Base-by-base conservation (phyloP, 2,329 filamentous ascomycete genomes). In the Zasmidium angulare region DNA sequence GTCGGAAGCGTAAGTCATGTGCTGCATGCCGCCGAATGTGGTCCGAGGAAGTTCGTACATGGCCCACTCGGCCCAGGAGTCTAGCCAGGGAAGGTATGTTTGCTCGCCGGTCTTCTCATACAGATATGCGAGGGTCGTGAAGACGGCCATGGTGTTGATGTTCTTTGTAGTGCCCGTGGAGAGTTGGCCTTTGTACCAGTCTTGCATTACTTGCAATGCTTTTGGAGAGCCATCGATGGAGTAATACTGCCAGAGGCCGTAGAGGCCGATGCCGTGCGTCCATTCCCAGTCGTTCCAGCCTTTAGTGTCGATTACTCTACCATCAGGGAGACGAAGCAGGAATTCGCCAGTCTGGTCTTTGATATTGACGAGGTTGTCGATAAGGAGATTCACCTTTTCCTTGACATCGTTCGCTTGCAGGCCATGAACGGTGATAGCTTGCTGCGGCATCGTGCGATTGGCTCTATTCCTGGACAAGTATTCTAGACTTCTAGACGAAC, bases 201-300 rank as follows among this genome's bases (percentile, higher is more conserved):
- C 81, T 69, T 89, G 82, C 66, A 93, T 91, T 62, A 89, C 86
- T 61, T 80, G 74, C 20, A 91, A 81, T 56, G 84, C 83, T 26
- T 78, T 74, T 1, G 78, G 73, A 26, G 87, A 84, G 50, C 85
- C 86, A 0, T 88, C 91, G 65, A 92, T 76, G 59, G 86, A 84
- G 75, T 92, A 89, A 79, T 93, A 93, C 71, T 91, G 88, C 86
- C 88, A 93, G 56, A 93, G 84, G 24, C 90, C 89, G 74, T 92
- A 91, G 20, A 93, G 84, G 3, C 63, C 60, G 47, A 65, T 65
- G 9, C 63, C 63, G 36, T 65, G 63, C 24, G 65, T 68, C 69
- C 63, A 71, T 76, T 92, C 89, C 89, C 89, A 93, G 70, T 87
- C 87, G 63, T 89, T 83, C 90, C 89, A 93, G 58, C 89, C 89